These are phyloP conservation scores for Delonix regia DNA, from an alignment of 306 rosid species.

Conservation along the genomic window DNA sequence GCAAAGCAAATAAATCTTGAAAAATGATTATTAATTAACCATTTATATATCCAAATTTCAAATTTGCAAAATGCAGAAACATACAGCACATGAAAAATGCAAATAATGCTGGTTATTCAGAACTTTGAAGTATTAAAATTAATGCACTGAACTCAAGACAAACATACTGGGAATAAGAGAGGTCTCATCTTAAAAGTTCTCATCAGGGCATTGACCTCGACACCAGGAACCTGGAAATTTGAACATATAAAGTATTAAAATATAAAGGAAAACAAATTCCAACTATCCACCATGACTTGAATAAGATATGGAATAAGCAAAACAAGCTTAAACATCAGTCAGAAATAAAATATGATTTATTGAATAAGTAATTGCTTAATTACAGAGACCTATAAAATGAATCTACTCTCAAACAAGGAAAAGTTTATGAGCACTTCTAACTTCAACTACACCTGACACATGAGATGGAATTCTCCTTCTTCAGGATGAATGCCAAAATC, in stretches of 20 bases:
- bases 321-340: background rate
- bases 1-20: slow-evolving; percentile 4
- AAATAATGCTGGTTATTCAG: slow-evolving; percentile 6
- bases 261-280: slow-evolving; percentile 19
- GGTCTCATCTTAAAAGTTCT: slow-evolving; percentile 89
- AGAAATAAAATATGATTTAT: background rate
- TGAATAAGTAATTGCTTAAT: slow-evolving; percentile 15
- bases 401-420: slow-evolving; percentile 12
- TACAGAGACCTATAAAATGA: background rate
- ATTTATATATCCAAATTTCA: slow-evolving; percentile 18
- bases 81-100: slow-evolving; percentile 12
- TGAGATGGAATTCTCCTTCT: slow-evolving; percentile 92
- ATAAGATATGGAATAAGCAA: background rate
- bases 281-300: slow-evolving; percentile 8
- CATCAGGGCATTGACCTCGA: slow-evolving; percentile 94
- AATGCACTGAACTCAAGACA: slow-evolving; percentile 26
- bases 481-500: slow-evolving; percentile 96
- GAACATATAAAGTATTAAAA: slow-evolving; percentile 37
- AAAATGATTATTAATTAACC: background rate
- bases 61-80: background rate
- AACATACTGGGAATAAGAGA: slow-evolving; percentile 80
- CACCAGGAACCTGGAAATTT: slow-evolving; percentile 77
- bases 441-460: slow-evolving; percentile 75
- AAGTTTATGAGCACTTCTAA: background rate
- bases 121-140: slow-evolving; percentile 15